These are phyloP conservation scores for Ascocoryne sarcoides DNA, from an alignment of 2,329 filamentous ascomycete species.

Conservation along the genomic window DNA sequence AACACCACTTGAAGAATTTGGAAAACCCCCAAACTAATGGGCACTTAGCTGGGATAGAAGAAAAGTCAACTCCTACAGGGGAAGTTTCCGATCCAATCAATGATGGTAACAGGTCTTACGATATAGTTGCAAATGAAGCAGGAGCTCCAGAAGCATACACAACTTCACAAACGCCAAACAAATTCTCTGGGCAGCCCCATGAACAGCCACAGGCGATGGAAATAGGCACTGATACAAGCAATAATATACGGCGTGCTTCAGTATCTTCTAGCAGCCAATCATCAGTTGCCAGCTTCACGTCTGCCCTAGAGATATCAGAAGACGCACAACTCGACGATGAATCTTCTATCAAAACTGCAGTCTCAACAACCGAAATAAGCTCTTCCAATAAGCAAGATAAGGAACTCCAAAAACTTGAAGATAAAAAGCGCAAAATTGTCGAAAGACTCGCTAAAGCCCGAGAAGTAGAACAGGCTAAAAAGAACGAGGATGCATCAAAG, in stretches of 20 bases:
- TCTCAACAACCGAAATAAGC: slow-evolving; percentile 28
- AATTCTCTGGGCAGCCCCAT: slow-evolving; percentile 25
- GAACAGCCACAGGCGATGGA: too few relatives aligned
- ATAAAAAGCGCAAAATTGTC: slow-evolving; percentile 52
- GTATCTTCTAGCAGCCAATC: too few relatives aligned
- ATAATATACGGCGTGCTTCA: too few relatives aligned
- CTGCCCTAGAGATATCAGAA: slow-evolving; percentile 30
- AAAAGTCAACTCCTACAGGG: slow-evolving; percentile 5
- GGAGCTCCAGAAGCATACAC: slow-evolving; percentile 41
- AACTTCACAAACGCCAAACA: slow-evolving; percentile 27
- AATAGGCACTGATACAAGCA: too few relatives aligned
- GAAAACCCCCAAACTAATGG: slow-evolving; percentile 27
- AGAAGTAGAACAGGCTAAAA: slow-evolving; percentile 37
- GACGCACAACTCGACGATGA: slow-evolving; percentile 15
- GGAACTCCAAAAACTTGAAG: slow-evolving; percentile 55
- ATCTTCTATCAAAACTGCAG: slow-evolving; percentile 31
- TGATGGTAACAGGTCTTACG: slow-evolving; percentile 41
- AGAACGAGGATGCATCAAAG: slow-evolving; percentile 38
- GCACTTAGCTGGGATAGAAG: slow-evolving; percentile 21
- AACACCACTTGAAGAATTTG: slow-evolving; percentile 23
- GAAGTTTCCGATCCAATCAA: slow-evolving; percentile 9
- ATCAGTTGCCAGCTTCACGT: slow-evolving; percentile 43
- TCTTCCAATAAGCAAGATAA: slow-evolving; percentile 40
- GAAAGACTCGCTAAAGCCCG: slow-evolving; percentile 51
- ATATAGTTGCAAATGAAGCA: slow-evolving; percentile 45